Base-by-base conservation (phyloP, 306 rosid genomes). In the Astragalus glycyphyllos region DNA sequence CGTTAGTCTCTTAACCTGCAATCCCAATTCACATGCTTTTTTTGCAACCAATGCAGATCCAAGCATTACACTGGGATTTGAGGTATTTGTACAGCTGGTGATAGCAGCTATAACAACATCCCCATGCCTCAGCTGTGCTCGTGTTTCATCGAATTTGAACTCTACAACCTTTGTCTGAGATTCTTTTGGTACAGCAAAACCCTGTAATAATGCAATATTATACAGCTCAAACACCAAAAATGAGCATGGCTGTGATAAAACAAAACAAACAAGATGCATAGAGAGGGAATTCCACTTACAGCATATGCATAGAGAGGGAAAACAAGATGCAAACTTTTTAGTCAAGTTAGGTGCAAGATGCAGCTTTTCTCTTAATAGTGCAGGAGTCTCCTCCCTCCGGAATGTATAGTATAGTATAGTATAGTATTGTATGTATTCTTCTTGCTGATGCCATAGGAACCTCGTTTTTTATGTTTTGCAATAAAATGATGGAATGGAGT, bases 11-110 rank as follows among this genome's bases (percentile, higher is more conserved):
- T 87, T 29, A 71, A 94, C 99, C 99, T 94, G 85, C 86, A 94
- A 86, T 81, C 99, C 99, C 51, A 89, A 84, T 51, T 91, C 95
- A 77, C 95, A 90, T 49, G 99, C 99, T 83, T 94, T 94, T 85
- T 94, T 90, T 14, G 99, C 99, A 83, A 91, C 99, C 83, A 94
- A 85, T 78, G 96, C 99, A 79, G 99, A 95, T 71, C 96, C 97
- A 66, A 94, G 96, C 99, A 94, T 94, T 40, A 94, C 99, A 51
- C 97, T 91, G n/a, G 99, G 99, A 77, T 94, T 94, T 54, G 99
- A 94, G 81, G 97, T 94, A 80, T 94, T 94, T 67, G 99, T 94
- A 81, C 99, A 94, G 74, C 99, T 94, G 79, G 99, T 94, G 82
- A 94, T 94, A 55, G 99, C 99, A 62, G 99, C 99, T 35, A 91